A percentile compares a stretch with the other conserved stretches of the same genome.
Evolutionary conservation across 2,329 filamentous ascomycete genomes (phyloP).

Genomic region (Pseudogymnoascus sp.): DNA sequence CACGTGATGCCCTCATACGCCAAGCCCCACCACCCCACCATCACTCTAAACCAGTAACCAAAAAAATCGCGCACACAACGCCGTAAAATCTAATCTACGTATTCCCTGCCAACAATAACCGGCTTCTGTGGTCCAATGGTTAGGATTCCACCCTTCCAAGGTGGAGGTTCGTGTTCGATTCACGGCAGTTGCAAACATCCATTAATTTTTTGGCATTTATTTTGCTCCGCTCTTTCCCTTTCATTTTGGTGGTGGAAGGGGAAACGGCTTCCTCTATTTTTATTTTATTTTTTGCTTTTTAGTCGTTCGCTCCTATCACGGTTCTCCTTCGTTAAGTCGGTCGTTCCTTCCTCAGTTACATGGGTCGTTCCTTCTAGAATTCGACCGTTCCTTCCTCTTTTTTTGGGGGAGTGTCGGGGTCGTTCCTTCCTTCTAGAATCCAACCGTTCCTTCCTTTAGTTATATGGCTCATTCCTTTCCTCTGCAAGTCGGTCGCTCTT

Average conservation of each 20-base stretch:
- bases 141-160: constrained; percentile 22
- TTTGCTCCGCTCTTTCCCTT: background rate
- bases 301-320: background rate
- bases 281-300: background rate
- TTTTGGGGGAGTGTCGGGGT: too few relatives aligned
- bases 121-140: constrained; percentile 12
- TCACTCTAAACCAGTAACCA: constrained; percentile 3
- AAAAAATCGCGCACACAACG: background rate
- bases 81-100: background rate
- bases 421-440: too few relatives aligned
- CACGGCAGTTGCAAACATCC: constrained; percentile 12
- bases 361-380: too few relatives aligned
- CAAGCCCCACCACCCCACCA: constrained; percentile 5
- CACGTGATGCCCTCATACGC: background rate
- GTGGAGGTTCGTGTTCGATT: constrained; percentile 23
- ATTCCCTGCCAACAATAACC: background rate
- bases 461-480: too few relatives aligned
- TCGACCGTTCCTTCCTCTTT: too few relatives aligned
- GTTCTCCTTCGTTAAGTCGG: background rate
- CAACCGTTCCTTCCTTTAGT: too few relatives aligned
- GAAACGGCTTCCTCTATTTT: background rate
- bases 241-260: background rate
- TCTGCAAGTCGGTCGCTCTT: too few relatives aligned
- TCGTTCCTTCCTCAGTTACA: too few relatives aligned
- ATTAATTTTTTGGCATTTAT: background rate